phyloP scores from a whole-genome alignment of 768 basidiomycete genomes.

The Naganishia vishniacii region DNA sequence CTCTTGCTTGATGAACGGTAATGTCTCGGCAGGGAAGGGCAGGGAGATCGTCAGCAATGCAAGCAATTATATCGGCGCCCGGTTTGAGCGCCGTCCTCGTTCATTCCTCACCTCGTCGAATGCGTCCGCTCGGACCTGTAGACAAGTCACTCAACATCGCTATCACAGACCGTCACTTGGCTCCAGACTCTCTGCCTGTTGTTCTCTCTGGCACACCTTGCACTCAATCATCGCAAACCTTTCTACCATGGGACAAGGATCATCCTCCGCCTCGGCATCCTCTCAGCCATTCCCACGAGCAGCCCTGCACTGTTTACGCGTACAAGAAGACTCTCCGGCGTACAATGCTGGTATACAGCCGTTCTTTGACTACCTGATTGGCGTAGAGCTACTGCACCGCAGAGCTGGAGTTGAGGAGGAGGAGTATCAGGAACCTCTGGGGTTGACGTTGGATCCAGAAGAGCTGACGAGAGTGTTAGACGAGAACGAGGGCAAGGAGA shows the following conservation, averaged over 20 bases:
- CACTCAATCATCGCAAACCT: neutral
- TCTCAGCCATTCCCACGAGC: conserved; percentile 36
- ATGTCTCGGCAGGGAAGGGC: conserved; percentile 13
- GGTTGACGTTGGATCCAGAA: conserved; percentile 29
- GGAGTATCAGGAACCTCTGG: conserved; percentile 24
- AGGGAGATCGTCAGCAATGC: neutral
- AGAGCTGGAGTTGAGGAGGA: conserved; percentile 10
- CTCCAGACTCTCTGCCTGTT: no score
- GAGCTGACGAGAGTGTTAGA: conserved; percentile 40
- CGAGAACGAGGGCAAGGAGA: conserved; percentile 39
- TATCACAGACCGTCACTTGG: no score
- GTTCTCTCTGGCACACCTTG: no score
- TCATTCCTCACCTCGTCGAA: no score
- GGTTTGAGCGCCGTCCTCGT: no score
- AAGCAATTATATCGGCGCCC: no score
- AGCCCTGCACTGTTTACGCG: conserved; percentile 73
- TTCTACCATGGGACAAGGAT: conserved; percentile 42
- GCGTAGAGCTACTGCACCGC: conserved; percentile 56
- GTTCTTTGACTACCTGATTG: conserved; percentile 95
- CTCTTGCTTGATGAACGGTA: no score
- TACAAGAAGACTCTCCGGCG: conserved; percentile 82
- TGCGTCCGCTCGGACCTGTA: no score
- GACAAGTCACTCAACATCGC: conserved; percentile 13
- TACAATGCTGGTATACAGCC: conserved; percentile 78
- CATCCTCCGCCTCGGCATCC: conserved; percentile 37